These are phyloP conservation scores for Symbiodinium pilosum DNA, from an alignment of 73 alveolate genomes.

Conservation along the genomic window DNA sequence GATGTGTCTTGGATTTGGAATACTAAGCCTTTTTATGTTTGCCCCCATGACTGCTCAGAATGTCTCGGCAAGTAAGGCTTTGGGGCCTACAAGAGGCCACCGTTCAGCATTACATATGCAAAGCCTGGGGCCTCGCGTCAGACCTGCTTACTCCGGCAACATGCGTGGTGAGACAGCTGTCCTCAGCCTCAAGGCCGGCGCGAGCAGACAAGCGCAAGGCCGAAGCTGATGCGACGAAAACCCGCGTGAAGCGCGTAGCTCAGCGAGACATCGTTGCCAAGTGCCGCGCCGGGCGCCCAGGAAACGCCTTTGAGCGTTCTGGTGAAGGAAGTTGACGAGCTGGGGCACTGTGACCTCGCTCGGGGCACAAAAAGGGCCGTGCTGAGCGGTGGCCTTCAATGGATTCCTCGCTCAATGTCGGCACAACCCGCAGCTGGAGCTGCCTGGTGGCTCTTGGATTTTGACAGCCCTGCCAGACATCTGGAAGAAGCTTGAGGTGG, in stretches of 20 bases:
- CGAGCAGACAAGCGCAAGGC: too few species aligned
- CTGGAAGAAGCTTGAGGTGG: too few species aligned
- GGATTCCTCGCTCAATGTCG: too few species aligned
- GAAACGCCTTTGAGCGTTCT: not conserved
- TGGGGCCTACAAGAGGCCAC: not conserved
- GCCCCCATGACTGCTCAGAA: too few species aligned
- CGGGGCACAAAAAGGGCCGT: not conserved
- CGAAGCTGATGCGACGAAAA: not conserved
- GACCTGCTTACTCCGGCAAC: not conserved
- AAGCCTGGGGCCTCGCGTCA: not conserved
- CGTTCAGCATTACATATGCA: not conserved
- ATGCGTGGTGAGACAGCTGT: not conserved
- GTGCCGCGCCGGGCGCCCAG: too few species aligned
- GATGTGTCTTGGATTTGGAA: not conserved
- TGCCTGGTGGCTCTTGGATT: too few species aligned
- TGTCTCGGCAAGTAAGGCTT: not conserved
- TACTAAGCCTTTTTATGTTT: too few species aligned
- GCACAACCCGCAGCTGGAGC: too few species aligned
- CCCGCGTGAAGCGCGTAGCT: not conserved
- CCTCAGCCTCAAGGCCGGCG: not conserved
- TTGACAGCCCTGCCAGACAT: too few species aligned
- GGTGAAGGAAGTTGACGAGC: not conserved
- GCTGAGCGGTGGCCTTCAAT: too few species aligned
- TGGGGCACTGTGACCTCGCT: not conserved
- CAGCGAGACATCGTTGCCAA: too few species aligned